Percentiles rank a stretch among this genome's conserved stretches.
phyloP scores from a whole-genome alignment of 176 grass and related monocot species.

The Thinopyrum elongatum region DNA sequence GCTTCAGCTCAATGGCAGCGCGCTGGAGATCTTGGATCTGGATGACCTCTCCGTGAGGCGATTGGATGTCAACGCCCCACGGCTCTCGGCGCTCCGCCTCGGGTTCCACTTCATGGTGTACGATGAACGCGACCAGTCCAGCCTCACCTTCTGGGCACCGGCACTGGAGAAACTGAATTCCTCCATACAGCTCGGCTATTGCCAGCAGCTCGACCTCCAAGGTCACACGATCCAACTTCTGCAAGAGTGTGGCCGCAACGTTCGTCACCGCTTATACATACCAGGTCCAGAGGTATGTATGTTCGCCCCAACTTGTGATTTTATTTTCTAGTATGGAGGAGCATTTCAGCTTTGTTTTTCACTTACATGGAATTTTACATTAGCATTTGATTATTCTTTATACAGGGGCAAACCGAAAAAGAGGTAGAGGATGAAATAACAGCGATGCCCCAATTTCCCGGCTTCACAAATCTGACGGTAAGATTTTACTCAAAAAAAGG shows the following conservation, averaged over 20 bases:
- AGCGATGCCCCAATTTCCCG: neutral
- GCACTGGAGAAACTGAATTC: neutral
- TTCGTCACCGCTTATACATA: neutral
- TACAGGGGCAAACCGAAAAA: neutral
- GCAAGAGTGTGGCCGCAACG: neutral
- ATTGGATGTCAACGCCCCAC: neutral
- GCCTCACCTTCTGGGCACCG: neutral
- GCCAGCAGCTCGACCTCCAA: neutral
- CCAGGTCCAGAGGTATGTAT: no score
- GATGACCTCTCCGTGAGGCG: neutral
- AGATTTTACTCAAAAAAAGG: neutral
- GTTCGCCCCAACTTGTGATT: no score
- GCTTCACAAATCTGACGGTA: neutral
- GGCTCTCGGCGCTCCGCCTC: neutral
- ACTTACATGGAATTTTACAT: neutral
- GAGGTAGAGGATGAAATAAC: neutral
- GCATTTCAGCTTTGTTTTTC: neutral
- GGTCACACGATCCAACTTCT: neutral
- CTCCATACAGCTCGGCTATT: neutral
- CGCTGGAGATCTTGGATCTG: neutral
- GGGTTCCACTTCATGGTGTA: neutral
- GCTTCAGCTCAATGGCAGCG: neutral
- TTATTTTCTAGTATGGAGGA: no score
- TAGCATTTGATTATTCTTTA: neutral
- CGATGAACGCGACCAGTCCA: neutral